These are phyloP conservation scores for Cryphonectria carpinicola DNA, from an alignment of 2,329 filamentous ascomycete species.

Conservation along the genomic window DNA sequence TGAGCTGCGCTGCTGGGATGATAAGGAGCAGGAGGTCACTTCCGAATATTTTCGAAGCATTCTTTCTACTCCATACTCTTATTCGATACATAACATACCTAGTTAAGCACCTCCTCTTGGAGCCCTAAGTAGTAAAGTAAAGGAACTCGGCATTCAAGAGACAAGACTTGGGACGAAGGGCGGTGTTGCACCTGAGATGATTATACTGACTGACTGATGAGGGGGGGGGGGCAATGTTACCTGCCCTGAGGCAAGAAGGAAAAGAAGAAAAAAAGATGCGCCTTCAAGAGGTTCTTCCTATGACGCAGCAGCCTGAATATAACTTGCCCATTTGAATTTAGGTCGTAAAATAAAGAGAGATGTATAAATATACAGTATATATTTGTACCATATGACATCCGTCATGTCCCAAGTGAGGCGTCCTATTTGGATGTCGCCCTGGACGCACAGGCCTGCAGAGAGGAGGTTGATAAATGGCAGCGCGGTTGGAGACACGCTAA, in stretches of 20 bases:
- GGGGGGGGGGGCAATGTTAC: not conserved
- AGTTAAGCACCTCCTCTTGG: not conserved
- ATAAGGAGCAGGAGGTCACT: conserved; percentile 8
- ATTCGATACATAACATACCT: conserved; percentile 16
- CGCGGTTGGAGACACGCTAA: conserved; percentile 13
- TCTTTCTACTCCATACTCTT: conserved; percentile 14
- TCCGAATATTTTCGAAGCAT: conserved; percentile 18
- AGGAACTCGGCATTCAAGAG: not conserved
- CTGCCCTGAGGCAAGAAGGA: too few species aligned
- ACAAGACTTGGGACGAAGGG: not conserved
- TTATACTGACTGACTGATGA: not conserved
- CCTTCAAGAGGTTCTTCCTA: not conserved
- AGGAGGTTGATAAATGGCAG: not conserved
- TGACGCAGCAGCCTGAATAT: not conserved
- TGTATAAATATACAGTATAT: not conserved
- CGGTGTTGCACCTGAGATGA: not conserved
- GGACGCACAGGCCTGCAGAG: not conserved
- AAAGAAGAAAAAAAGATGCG: not conserved
- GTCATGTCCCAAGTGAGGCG: not conserved
- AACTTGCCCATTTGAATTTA: not conserved
- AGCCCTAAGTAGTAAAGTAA: not conserved
- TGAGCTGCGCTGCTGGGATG: conserved; percentile 19
- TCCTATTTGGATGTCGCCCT: not conserved
- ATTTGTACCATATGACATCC: not conserved
- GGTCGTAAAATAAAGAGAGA: not conserved